phyloP scores from a whole-genome alignment of 352 stramenopile species.

The Phytophthora tentaculata region DNA sequence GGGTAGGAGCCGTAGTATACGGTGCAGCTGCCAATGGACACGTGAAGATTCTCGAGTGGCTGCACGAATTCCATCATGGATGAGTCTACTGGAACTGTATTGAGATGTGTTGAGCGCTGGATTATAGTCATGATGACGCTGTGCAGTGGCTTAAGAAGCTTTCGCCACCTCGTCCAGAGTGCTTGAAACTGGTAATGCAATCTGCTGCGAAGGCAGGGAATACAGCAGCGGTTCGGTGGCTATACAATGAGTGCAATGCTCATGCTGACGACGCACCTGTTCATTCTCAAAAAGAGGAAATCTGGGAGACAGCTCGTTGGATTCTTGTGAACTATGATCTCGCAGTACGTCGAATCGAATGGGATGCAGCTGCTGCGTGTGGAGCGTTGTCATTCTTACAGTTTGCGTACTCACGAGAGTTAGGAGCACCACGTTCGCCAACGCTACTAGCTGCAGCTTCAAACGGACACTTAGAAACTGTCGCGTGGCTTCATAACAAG shows the following conservation, averaged over 20 bases:
- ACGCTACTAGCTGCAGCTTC: slow-evolving; percentile 22
- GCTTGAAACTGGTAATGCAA: slow-evolving; percentile 28
- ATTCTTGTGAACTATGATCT: slow-evolving; percentile 31
- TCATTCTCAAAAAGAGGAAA: slow-evolving; percentile 17
- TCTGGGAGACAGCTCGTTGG: slow-evolving; percentile 27
- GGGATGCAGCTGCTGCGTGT: slow-evolving; percentile 17
- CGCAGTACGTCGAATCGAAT: slow-evolving; percentile 11
- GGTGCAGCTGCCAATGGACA: slow-evolving; percentile 31
- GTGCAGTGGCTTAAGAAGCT: slow-evolving; percentile 47
- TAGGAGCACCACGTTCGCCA: slow-evolving; percentile 5
- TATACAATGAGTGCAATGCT: slow-evolving; percentile 22
- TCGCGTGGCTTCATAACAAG: slow-evolving; percentile 28
- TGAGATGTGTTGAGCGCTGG: slow-evolving; percentile 34
- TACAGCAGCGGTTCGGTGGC: slow-evolving; percentile 20
- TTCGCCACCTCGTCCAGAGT: slow-evolving; percentile 22
- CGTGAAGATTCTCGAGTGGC: slow-evolving; percentile 28
- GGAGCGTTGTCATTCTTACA: slow-evolving; percentile 32
- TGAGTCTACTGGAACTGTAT: slow-evolving; percentile 31
- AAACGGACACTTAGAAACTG: slow-evolving; percentile 32
- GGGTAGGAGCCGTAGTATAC: slow-evolving; percentile 24
- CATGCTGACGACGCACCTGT: slow-evolving; percentile 17
- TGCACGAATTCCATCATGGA: slow-evolving; percentile 19
- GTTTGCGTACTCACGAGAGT: slow-evolving; percentile 19
- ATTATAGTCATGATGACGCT: slow-evolving; percentile 48
- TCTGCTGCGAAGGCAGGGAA: slow-evolving; percentile 27